Base-by-base conservation (phyloP, 352 stramenopile genomes). In the Halophytophthora batemanensis region DNA sequence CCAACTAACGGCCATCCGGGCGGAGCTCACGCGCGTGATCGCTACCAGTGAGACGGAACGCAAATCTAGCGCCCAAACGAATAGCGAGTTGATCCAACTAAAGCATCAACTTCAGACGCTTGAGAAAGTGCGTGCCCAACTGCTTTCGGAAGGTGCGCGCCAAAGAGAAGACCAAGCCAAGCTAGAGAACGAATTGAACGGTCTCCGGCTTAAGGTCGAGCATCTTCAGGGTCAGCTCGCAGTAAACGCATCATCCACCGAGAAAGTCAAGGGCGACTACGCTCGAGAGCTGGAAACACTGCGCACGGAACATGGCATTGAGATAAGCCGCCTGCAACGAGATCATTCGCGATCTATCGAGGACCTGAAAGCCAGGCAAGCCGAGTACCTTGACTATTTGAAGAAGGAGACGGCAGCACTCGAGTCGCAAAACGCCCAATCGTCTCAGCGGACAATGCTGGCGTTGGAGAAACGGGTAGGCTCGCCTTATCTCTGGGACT, bases 41-140 rank as follows among this genome's bases (percentile, higher is more conserved):
- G 49, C 60, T n/a, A 42, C 49, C 0, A 68, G 45, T 12, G 67
- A 82, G 1, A 63, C 60, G 2, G 72, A 92, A 34, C 66, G 61
- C 2, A 54, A 53, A 12, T 46, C 56, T 0, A 63, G 48, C 12
- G 52, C 56, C 1, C 62, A 82, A 21, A 55, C 83, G 11, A 72
- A 69, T 10, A 68, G 51, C 14, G 74, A 89, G 18, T 46, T 89
- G n/a, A 70, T 71, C 25, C 58, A 72, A 29, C 71, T 87, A 14
- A 86, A 86, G 29, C 56, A 76, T 21, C 67, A 87, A 43, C 51
- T 86, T 0, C 61, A 74, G 28, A 64, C 38, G 2, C 52, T 74
- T 2, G 70, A 86, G 21, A 87, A 76, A 49, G 69, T 49, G 35
- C 71, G 76, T 21, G 53, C 44, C 6, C 48, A 73, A 29, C 46